Base-by-base conservation (phyloP, 495 filamentous ascomycete species). In the Neurospora sp. region DNA sequence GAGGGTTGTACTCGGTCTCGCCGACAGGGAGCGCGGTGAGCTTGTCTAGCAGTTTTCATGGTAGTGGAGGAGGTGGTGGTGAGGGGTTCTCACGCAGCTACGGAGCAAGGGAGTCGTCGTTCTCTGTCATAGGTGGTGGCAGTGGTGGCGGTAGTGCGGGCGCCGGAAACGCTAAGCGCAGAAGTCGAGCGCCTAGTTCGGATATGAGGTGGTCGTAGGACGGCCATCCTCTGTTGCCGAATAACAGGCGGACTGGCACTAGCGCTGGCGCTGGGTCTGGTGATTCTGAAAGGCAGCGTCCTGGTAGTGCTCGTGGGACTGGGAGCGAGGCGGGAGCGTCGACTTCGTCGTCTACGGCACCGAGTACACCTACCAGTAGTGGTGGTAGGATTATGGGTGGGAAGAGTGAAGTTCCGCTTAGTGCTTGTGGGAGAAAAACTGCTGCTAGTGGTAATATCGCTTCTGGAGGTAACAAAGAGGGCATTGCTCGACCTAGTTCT, bases 121-220 rank as follows among this genome's bases (percentile, higher is more conserved):
- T 59, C 27, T 69, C 48, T 12, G 48, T 35, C 4, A 77, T 46
- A 42, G 38, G 74, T n/a, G 72, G 73, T 48, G 40, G 54, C 10
- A 18, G 23, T 27, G 37, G 37, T 44, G 54, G 40, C 16, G 72
- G 72, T 27, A 69, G 76, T 9, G 74, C 72, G 37, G 74, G 74
- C 46, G 72, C 72, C 9, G 75, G 71, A 8, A 75, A 69, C n/a
- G 69, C 44, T 1, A 79, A 77, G 75, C 73, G 75, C 11, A 41
- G 75, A 39, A 73, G 70, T 39, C 35, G 79, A 14, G 78, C 76
- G 71, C 79, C 79, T 20, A 81, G 80, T 48, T 78, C 79, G 72
- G 79, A 79, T 70, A 39, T 76, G 23, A 71, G 78, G 77, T 79
- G 77, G 80, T 77, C 79, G 66, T 80, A 80, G 80, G 74, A 74